Conservation (phyloP, 169 alveolate genomes). For the Plasmodium ovale region DNA sequence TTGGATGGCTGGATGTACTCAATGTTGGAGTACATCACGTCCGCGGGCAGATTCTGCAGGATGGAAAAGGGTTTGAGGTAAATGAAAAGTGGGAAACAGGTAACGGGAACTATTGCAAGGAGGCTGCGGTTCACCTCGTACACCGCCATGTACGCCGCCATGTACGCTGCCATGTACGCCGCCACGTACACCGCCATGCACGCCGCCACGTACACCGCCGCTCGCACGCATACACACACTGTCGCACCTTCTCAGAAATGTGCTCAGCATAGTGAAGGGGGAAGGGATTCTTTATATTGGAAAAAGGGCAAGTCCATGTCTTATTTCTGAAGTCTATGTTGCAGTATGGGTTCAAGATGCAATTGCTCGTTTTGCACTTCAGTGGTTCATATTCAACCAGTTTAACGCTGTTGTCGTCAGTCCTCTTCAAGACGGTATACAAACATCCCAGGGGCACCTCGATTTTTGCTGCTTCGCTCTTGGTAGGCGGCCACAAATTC, state of each 20-base stretch:
- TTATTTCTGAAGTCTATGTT: conserved; percentile 96
- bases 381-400: conserved; percentile 96
- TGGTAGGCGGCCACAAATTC: conserved; percentile 98
- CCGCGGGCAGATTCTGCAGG: conserved; percentile 95
- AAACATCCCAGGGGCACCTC: conserved; percentile 97
- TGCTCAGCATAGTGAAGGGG: conserved; percentile 97
- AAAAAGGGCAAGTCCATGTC: conserved; percentile 98
- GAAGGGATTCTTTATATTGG: conserved; percentile 94
- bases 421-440: conserved; percentile 92
- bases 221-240: background rate
- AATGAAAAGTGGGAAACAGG: background rate
- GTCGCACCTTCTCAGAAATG: conserved; percentile 91
- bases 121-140: background rate
- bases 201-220: background rate
- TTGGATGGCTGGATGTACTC: conserved; percentile 96
- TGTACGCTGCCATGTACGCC: conserved; percentile 17
- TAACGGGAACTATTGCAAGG: too few species aligned
- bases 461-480: conserved; percentile 94
- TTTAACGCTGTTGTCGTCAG: conserved; percentile 89
- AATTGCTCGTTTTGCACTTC: conserved; percentile 92
- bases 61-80: background rate
- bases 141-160: background rate
- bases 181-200: background rate
- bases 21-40: conserved; percentile 95
- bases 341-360: conserved; percentile 95